Evolutionary conservation across 495 filamentous ascomycete species (phyloP).

Genomic region (Penicillium antarcticum): DNA sequence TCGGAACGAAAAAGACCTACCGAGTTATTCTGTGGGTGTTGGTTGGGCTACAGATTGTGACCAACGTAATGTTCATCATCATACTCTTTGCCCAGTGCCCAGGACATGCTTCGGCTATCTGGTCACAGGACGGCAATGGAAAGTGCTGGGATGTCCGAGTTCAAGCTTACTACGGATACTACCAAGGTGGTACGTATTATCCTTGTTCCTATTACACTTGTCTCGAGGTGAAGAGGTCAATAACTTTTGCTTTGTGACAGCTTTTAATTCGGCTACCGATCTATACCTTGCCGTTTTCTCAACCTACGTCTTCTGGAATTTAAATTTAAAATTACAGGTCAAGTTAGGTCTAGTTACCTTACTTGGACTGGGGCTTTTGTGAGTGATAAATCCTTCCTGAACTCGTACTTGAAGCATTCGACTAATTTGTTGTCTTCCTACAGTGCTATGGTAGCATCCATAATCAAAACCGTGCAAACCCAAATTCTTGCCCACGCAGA

Average conservation of each 20-base stretch:
- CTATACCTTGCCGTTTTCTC: slow-evolving; percentile 50
- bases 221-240: too few species aligned
- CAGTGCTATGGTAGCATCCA: slow-evolving; percentile 31
- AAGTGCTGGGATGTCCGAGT: slow-evolving; percentile 33
- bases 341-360: slow-evolving; percentile 45
- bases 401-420: too few species aligned
- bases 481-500: slow-evolving; percentile 20
- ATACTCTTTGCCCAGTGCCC: slow-evolving; percentile 40
- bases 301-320: slow-evolving; percentile 38
- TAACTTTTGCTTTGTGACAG: slow-evolving; percentile 11
- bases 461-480: slow-evolving; percentile 29
- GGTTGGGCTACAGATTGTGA: slow-evolving; percentile 19
- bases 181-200: slow-evolving; percentile 32
- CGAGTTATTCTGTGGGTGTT: slow-evolving; percentile 33
- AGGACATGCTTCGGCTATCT: slow-evolving; percentile 32
- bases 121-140: slow-evolving; percentile 29
- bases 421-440: background rate
- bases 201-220: background rate
- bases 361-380: slow-evolving; percentile 47
- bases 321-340: slow-evolving; percentile 40
- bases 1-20: slow-evolving; percentile 28
- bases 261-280: slow-evolving; percentile 43
- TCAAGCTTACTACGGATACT: slow-evolving; percentile 39
- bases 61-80: slow-evolving; percentile 27
- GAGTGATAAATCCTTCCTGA: slow-evolving; percentile 3